These are phyloP conservation scores for Tagetes erecta DNA, from an alignment of 129 eudicot species.

Conservation along the genomic window DNA sequence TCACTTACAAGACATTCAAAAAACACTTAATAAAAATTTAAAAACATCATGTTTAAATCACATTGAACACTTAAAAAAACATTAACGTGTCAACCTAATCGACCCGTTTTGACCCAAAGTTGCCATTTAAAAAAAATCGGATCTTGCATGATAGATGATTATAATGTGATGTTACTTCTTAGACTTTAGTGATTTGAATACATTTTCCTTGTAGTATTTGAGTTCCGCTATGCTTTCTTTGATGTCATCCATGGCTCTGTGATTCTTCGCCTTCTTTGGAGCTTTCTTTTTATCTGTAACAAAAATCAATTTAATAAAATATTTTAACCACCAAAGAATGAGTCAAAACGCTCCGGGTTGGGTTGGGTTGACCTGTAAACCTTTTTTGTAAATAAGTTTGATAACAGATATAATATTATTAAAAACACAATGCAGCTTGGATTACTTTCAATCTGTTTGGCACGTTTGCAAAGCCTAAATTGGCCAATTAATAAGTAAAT, in stretches of 20 bases:
- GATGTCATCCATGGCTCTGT: constrained; percentile 96
- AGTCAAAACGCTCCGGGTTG: neutral
- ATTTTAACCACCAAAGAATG: too few species aligned
- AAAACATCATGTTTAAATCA: neutral
- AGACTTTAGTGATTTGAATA: constrained; percentile 58
- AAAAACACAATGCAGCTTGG: neutral
- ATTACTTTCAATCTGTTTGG: neutral
- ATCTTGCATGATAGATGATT: neutral
- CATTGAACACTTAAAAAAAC: neutral
- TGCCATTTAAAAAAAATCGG: neutral
- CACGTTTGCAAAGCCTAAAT: neutral
- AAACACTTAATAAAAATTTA: neutral
- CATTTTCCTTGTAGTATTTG: constrained; percentile 76
- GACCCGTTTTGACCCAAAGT: neutral
- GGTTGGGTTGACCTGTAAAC: neutral
- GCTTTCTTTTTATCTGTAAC: constrained; percentile 65
- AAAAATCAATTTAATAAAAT: neutral
- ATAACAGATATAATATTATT: neutral
- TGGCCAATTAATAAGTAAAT: neutral
- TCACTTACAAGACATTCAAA: neutral
- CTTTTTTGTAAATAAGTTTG: neutral
- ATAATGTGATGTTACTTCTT: constrained; percentile 38
- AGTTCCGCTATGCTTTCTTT: constrained; percentile 90
- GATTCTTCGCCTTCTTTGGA: constrained; percentile 73
- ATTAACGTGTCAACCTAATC: neutral